Percentiles rank a stretch among this genome's conserved stretches.
Evolutionary conservation across 306 rosid genomes (phyloP).

Genomic region (Senna siamea): DNA sequence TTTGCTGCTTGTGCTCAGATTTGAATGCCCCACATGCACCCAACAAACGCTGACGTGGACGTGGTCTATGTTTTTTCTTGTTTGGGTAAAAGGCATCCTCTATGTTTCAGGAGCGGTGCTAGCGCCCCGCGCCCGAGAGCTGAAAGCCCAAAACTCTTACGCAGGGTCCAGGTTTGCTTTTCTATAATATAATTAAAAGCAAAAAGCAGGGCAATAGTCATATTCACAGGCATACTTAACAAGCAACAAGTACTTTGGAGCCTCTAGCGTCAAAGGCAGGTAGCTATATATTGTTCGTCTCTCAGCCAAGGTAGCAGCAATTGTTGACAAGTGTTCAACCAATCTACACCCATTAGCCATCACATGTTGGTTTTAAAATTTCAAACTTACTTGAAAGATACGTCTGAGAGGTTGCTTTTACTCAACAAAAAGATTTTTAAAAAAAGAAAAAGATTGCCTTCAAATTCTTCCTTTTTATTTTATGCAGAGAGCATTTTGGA

Average conservation of each 20-base stretch:
- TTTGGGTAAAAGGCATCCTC: too few species aligned
- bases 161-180: background rate
- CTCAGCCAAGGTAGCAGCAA: background rate
- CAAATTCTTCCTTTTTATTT: background rate
- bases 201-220: background rate
- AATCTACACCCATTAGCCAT: background rate
- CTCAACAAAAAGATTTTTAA: background rate
- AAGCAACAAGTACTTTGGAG: background rate
- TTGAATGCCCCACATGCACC: background rate
- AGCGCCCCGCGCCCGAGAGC: background rate
- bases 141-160: background rate
- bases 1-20: slow-evolving; percentile 3
- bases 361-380: slow-evolving; percentile 29
- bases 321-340: background rate
- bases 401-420: slow-evolving; percentile 19
- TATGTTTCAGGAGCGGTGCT: background rate
- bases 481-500: slow-evolving; percentile 17
- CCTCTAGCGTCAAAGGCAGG: background rate
- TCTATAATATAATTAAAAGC: background rate
- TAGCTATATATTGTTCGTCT: background rate
- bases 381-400: slow-evolving; percentile 34
- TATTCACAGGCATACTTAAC: background rate
- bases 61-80: background rate
- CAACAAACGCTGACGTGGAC: background rate
- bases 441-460: background rate